A percentile compares a stretch with the other conserved stretches of the same genome.
Evolutionary conservation across 2,329 filamentous ascomycete genomes (phyloP).

Genomic region (Helicocarpus griseus): DNA sequence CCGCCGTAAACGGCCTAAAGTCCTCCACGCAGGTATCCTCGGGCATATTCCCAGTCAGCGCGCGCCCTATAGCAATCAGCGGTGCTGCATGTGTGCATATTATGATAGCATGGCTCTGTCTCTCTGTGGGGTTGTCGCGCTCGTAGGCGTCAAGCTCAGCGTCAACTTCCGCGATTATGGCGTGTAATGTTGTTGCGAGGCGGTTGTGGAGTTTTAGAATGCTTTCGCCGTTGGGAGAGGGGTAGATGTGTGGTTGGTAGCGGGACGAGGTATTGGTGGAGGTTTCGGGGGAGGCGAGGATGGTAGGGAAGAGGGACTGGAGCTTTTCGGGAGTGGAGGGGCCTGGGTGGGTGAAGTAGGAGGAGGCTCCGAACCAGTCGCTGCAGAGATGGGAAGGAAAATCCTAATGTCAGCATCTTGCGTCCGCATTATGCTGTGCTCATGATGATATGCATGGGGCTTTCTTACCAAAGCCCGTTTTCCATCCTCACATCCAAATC

Average conservation of each 20-base stretch:
- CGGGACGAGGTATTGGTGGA: constrained; percentile 27
- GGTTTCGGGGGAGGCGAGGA: constrained; percentile 30
- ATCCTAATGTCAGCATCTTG: background rate
- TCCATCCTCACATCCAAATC: constrained; percentile 39
- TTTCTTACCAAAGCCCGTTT: constrained; percentile 42
- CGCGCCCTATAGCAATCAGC: constrained; percentile 76
- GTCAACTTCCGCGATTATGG: constrained; percentile 65
- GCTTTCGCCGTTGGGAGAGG: constrained; percentile 66
- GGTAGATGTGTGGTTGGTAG: constrained; percentile 56
- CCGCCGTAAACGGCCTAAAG: constrained; percentile 76
- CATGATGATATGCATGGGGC: background rate
- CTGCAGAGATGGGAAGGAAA: constrained; percentile 28
- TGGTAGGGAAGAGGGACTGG: constrained; percentile 50
- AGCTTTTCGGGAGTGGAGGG: constrained; percentile 59
- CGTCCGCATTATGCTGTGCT: background rate
- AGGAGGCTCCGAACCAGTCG: constrained; percentile 80
- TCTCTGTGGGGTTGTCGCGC: constrained; percentile 45
- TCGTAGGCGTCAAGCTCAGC: constrained; percentile 33
- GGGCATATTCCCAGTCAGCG: constrained; percentile 69
- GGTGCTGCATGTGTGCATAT: constrained; percentile 85
- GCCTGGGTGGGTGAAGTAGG: constrained; percentile 73
- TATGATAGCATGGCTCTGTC: constrained; percentile 50
- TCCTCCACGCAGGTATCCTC: constrained; percentile 63
- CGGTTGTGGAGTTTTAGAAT: constrained; percentile 72
- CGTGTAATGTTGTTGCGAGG: constrained; percentile 57